phyloP scores from a whole-genome alignment of 257 asterid species.

The Petunia axillaris region DNA sequence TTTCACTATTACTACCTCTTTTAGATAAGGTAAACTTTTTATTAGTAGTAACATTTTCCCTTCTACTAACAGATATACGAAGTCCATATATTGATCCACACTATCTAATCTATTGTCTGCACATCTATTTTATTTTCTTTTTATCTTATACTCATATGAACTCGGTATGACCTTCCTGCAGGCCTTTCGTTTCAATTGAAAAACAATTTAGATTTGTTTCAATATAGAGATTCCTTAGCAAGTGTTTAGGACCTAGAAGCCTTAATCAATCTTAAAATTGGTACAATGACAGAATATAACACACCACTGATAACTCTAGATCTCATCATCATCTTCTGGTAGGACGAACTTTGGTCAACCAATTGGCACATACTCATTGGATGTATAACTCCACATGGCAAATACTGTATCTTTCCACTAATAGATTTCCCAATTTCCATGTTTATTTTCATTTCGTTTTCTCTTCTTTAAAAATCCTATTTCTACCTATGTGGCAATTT shows the following conservation, averaged over 20 bases:
- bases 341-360: not conserved
- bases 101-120: no score
- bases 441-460: not conserved
- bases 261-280: not conserved
- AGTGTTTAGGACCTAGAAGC: not conserved
- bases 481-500: conserved; percentile 27
- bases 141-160: not conserved
- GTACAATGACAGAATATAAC: not conserved
- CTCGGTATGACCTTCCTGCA: no score
- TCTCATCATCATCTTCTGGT: not conserved
- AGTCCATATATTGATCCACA: no score
- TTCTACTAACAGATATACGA: no score
- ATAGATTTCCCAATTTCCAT: conserved; percentile 20
- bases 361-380: conserved; percentile 42
- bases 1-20: no score
- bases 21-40: no score
- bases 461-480: not conserved
- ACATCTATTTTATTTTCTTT: no score
- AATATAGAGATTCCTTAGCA: not conserved
- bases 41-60: no score
- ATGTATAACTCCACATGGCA: conserved; percentile 34
- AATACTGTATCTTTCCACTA: conserved; percentile 6
- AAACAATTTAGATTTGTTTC: not conserved
- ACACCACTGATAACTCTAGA: not conserved
- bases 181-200: not conserved